Base-by-base conservation (phyloP, 495 filamentous ascomycete genomes). In the Penicillium maclennaniae region DNA sequence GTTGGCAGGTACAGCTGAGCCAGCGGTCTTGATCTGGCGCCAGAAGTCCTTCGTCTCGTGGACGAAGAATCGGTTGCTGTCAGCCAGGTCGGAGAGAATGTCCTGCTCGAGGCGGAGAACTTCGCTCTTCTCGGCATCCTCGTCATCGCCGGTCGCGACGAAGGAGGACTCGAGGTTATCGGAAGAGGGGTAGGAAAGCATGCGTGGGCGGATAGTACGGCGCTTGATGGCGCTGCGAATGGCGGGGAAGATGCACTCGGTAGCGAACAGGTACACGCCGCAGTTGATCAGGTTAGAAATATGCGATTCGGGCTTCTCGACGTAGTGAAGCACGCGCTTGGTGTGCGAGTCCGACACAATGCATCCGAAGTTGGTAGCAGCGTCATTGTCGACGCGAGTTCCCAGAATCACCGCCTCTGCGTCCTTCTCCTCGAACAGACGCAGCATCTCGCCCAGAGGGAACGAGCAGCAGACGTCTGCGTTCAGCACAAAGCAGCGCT, bases 251-350 rank as follows among this genome's bases (percentile, higher is more conserved):
- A 99, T 93, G 69, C 85, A 88, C 56, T 97, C 91, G 61, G 92
- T 91, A 21, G 87, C 79, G 73, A 99, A 99, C 45, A 99, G 87
- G 72, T 99, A 99, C 54, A 99, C 95, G 50, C 93, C 93, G 70
- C 93, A 97, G 79, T 99, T 99, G 81, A 99, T 99, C 45, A 99
- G 79, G 70, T 97, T 97, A 51, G 89, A 95, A 71, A 99, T 97
- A 73, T 96, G 89, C 43, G 89, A 93, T 71, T 99, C 93, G 53
- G 93, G 93, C 79, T 97, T 97, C 81, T 99, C 93, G 70, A 99
- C 93, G 74, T 99, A 99, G 77, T 99, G 93, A 42, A 97, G 85
- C 43, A 99, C 93, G 45, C 92, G 89, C 70, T 92, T 91, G 63
- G 89, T 96, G 73, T 96, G 89, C 12, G 90, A 79, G 66, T 99